Evolutionary conservation across 2,329 filamentous ascomycete genomes (phyloP).

Genomic region (Talaromyces sp.): DNA sequence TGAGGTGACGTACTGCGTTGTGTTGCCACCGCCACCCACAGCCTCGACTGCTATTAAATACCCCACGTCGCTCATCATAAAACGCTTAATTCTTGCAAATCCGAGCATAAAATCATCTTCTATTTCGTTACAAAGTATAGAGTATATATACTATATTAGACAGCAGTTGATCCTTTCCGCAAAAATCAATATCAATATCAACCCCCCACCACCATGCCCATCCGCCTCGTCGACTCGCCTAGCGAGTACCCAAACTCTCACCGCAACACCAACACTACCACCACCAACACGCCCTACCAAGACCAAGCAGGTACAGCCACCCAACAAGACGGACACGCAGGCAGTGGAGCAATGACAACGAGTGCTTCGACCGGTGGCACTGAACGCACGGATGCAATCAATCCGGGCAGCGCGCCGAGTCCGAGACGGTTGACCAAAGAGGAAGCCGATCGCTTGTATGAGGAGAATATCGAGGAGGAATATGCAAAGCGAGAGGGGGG

Average conservation of each 20-base stretch:
- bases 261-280: neutral
- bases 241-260: neutral
- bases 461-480: constrained; percentile 46
- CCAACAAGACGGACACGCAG: constrained; percentile 7
- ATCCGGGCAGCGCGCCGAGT: constrained; percentile 15
- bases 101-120: neutral
- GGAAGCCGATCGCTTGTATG: constrained; percentile 40
- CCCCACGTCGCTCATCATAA: neutral
- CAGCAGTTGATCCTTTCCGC: neutral
- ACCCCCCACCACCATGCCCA: neutral
- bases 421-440: constrained; percentile 32
- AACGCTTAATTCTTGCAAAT: neutral
- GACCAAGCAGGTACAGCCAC: neutral
- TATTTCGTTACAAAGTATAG: neutral
- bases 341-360: constrained; percentile 14
- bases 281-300: neutral
- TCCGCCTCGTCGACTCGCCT: neutral
- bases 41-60: neutral
- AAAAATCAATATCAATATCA: neutral
- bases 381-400: constrained; percentile 12
- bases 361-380: constrained; percentile 16
- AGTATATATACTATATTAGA: neutral
- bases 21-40: neutral
- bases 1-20: neutral
- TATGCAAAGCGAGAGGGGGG: constrained; percentile 43